Base-by-base conservation (phyloP, 306 rosid species). In the Chamaecrista fasciculata region DNA sequence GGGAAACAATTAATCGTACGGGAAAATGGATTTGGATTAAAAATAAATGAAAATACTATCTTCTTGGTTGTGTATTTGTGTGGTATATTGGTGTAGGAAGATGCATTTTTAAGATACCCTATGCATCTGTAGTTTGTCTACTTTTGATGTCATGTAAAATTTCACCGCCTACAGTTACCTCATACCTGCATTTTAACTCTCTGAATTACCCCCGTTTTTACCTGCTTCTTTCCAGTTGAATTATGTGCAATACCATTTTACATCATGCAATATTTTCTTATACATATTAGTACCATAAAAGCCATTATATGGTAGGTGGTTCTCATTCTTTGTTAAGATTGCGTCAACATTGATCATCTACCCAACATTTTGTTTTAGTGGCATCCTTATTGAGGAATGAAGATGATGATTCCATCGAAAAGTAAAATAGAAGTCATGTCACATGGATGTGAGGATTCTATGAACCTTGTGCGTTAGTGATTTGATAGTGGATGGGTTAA, bases 1-100 rank as follows among this genome's bases (percentile, higher is more conserved):
- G 72, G 86, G 84, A 19, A 81, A 90, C 82, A 86, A 87, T 52
- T 93, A 87, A 81, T 40, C 43, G 40, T 76, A 44, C 62, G 50
- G 2, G 18, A 16, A 50, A 49, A 36, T n/a, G 66, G 67, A 36
- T 60, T 56, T 57, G 2, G 29, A 37, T 23, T 40, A 33, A 69
- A 69, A 68, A 57, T 68, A 39, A 34, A 23, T 78, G 43, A 64
- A 64, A 69, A 76, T 29, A 31, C 18, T 60, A 19, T 67, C 39
- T 18, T 40, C 42, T 67, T 68, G 60, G 48, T n/a, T 69, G 36
- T 66, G 28, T 69, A 47, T 62, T 21, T 33, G 43, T 57, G n/a
- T n/a, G n/a, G n/a, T n/a, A n/a, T n/a, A n/a, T n/a, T n/a, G 16
- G 57, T 62, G 55, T 72, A 15, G 14, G 47, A 46, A 59, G n/a